Evolutionary conservation across 1,284 basidiomycete species (phyloP).

Genomic region (Ganoderma lucidum): DNA sequence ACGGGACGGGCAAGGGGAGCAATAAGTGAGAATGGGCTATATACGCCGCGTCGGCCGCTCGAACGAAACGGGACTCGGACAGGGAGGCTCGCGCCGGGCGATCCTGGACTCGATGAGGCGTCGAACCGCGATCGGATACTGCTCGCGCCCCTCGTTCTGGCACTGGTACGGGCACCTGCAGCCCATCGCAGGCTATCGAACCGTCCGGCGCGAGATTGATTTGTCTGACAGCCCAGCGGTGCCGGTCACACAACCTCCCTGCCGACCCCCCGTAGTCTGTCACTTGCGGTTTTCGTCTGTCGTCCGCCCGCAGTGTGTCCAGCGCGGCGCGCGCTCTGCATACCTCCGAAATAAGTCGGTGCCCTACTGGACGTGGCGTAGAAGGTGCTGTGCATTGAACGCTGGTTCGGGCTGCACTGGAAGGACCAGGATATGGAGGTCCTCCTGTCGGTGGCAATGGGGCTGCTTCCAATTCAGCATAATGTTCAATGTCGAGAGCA

Average conservation of each 20-base stretch:
- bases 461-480: background rate
- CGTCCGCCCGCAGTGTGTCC: conserved; percentile 4
- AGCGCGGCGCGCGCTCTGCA: background rate
- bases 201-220: background rate
- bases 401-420: background rate
- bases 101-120: background rate
- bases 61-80: background rate
- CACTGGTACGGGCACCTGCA: background rate
- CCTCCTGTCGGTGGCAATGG: background rate
- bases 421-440: conserved; percentile 1
- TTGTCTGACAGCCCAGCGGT: conserved; percentile 2
- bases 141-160: background rate
- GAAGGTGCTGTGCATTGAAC: background rate
- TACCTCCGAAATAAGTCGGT: background rate
- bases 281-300: background rate
- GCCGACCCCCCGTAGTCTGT: background rate
- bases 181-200: background rate
- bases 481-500: background rate
- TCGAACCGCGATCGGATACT: conserved; percentile 2
- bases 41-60: conserved; percentile 6
- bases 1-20: background rate
- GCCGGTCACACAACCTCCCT: conserved; percentile 7
- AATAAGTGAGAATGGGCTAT: background rate
- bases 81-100: background rate
- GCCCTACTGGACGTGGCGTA: background rate